Evolutionary conservation across 2,329 filamentous ascomycete species (phyloP).

Genomic region (Colletotrichum aenigma): DNA sequence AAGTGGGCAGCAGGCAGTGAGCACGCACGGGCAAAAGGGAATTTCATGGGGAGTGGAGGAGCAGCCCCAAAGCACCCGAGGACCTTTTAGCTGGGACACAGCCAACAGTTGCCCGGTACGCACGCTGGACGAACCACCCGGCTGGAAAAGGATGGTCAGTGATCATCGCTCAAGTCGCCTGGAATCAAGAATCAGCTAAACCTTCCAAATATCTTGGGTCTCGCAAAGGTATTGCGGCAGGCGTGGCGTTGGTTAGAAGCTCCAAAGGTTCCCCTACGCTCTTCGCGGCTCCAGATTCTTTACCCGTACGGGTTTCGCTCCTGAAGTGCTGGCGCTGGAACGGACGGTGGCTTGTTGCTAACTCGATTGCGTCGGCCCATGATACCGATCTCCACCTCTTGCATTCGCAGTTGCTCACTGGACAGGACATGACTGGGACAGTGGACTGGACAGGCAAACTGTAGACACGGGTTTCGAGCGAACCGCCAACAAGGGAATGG

Average conservation of each 20-base stretch:
- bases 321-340: neutral
- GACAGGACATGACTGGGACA: no score
- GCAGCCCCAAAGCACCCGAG: neutral
- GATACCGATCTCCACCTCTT: neutral
- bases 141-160: slow-evolving; percentile 3
- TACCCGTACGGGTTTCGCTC: neutral
- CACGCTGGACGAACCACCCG: slow-evolving; percentile 6
- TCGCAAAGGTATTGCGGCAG: neutral
- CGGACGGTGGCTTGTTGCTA: neutral
- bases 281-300: neutral
- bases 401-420: neutral
- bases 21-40: neutral
- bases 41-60: neutral
- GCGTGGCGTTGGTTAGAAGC: neutral
- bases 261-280: neutral
- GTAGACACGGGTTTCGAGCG: neutral
- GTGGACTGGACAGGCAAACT: no score
- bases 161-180: neutral
- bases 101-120: neutral
- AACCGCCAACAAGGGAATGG: neutral
- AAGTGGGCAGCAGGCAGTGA: neutral
- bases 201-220: neutral
- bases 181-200: neutral
- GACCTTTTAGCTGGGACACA: neutral
- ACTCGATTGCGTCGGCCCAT: neutral